Evolutionary conservation across 2,329 filamentous ascomycete genomes (phyloP), one percentile per base, ranked within the genome.

Genomic region (Aschersonia sp.): DNA sequence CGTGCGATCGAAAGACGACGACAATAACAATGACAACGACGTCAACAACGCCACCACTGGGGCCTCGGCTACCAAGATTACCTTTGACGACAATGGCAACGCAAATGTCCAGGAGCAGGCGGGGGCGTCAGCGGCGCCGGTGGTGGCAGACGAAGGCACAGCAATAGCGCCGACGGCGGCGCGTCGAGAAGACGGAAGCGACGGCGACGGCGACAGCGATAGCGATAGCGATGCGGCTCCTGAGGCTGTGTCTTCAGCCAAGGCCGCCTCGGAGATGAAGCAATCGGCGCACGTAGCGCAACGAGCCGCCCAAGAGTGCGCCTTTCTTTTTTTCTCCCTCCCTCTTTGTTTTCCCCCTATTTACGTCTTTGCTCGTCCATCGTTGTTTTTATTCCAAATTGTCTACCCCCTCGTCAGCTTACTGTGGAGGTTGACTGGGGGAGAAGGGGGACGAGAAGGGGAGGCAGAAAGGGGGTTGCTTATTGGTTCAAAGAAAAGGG

Each of bases 191-290:
- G 11, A n/a, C 4, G 65, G 66, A 8, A 70, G 69, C 42, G 72
- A 75, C 42, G 73, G 78, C 42, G 74, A 78, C 46, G 75, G 22
- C 22, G 22, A n/a, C 33, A 8, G 40, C 4, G 65, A 66, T 9
- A 70, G 69, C 42, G 72, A 75, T 42, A 73, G 78, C 42, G 74
- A 78, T 46, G 75, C 72, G 44, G 75, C 75, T 0, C 76, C 76
- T 7, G 76, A 79, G 59, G 75, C 72, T 4, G 68, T 79, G n/a
- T 78, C 76, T 0, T 74, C 73, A 1, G 59, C 63, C 10, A 66
- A 66, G 44, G 72, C 69, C 4, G 73, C 72, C 1, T 66, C 63
- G 11, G 63, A 71, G 50, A 63, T 67, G 29, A 67, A 69, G 50
- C 66, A 71, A 53, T 67, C 69, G 4, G 64, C 67, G 1, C 66